These are phyloP conservation scores for Allantophomopsis cytisporea DNA, from an alignment of 2,329 filamentous ascomycete genomes.

Conservation along the genomic window DNA sequence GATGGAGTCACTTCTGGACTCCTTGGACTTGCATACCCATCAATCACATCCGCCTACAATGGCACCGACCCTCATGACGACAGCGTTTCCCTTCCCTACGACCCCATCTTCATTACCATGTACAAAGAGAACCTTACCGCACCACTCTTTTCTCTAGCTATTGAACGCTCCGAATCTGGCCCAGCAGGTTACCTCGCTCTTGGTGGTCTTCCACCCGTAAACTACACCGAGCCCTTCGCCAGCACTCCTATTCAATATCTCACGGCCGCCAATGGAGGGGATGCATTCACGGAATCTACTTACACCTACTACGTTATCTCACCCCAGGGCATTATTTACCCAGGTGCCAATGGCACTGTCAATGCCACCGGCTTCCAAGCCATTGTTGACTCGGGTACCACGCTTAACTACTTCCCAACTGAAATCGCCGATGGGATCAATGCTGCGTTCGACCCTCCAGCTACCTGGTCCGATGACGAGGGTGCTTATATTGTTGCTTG, in stretches of 20 bases:
- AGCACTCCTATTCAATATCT: slow-evolving; percentile 4
- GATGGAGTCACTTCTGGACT: slow-evolving; percentile 31
- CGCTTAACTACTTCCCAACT: slow-evolving; percentile 25
- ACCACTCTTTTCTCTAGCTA: slow-evolving; percentile 32
- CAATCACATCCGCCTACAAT: slow-evolving; percentile 19
- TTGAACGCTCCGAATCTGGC: slow-evolving; percentile 19
- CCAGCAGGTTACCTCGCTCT: slow-evolving; percentile 30
- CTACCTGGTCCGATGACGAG: slow-evolving; percentile 15
- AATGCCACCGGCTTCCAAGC: slow-evolving; percentile 38
- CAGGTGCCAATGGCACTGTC: slow-evolving; percentile 21
- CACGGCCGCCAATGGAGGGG: no score
- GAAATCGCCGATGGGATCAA: slow-evolving; percentile 22
- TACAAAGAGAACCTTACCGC: slow-evolving; percentile 25
- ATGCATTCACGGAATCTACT: no score
- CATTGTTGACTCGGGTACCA: slow-evolving; percentile 30
- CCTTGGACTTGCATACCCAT: slow-evolving; percentile 34
- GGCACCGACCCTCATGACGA: slow-evolving; percentile 20
- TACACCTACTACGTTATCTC: no score
- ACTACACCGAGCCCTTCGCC: slow-evolving; percentile 8
- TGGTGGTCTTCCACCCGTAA: slow-evolving; percentile 32
- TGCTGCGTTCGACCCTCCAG: slow-evolving; percentile 26
- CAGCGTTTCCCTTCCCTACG: slow-evolving; percentile 21
- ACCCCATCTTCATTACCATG: slow-evolving; percentile 36
- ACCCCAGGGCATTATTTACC: no score
- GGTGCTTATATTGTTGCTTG: slow-evolving; percentile 26